Evolutionary conservation across 75 land plant genomes (phyloP), one percentile per base, ranked within the genome.

Genomic region (Selaginella tamariscina): DNA sequence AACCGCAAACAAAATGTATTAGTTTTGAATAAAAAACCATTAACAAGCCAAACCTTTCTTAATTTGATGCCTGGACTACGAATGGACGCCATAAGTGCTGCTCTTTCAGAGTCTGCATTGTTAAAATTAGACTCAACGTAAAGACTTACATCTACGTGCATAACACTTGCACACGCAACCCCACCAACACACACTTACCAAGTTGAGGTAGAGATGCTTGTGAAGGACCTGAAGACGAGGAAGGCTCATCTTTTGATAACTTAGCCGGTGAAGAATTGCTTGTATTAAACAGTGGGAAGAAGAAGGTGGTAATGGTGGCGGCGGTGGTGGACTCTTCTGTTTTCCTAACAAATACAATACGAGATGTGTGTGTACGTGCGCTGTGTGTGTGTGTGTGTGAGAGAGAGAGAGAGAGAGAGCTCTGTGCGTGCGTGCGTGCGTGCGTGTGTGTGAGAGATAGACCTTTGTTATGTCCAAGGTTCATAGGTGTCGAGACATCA

Each of bases 51-150:
- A 49, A 77, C 79, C 60, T 69, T 77, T 57, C 78, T 69, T 24
- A 77, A 78, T 54, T 63, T 32, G 27, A 77, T 68, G 55, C 78
- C 72, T 1, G 77, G 77, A 62, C 56, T 54, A 27, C 78, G 67
- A 44, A 77, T 77, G 9, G 79, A 68, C 39, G 77, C 78, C 78
- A 77, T 22, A n/a, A 77, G 32, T 27, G 79, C 78, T 54, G 72
- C 79, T 33, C 79, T 69, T 39, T 32, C 65, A 27, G 67, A 23
- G 63, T 77, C 79, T 69, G 78, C 32, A 26, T 21, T 26, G 32
- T n/a, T n/a, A n/a, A n/a, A n/a, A n/a, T n/a, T n/a, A n/a, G n/a
- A n/a, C n/a, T n/a, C n/a, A n/a, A n/a, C n/a, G n/a, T 39, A 39
- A 39, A 39, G 15, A 15, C 11, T 5, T 39, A 5, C 49, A 39